phyloP scores from a whole-genome alignment of 1,139 yeast genomes.

The Citeromyces hawaiiensis region DNA sequence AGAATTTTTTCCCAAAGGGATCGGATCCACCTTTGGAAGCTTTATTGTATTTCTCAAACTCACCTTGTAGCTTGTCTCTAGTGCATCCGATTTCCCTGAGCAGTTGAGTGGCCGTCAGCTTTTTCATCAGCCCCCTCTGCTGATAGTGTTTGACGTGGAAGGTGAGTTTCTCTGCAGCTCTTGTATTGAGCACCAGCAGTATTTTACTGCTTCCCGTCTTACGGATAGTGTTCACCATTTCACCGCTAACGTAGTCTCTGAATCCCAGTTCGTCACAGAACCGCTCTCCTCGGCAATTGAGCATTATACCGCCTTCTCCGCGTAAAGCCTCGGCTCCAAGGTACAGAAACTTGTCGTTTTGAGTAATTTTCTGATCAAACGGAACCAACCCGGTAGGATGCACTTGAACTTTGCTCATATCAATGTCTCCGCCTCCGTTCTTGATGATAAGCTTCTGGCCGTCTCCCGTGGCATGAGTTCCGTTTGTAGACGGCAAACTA shows the following conservation, averaged over 20 bases:
- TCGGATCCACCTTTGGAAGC: slow-evolving; percentile 24
- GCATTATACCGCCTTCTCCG: slow-evolving; percentile 24
- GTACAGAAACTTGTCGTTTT: slow-evolving; percentile 32
- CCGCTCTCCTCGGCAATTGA: slow-evolving; percentile 50
- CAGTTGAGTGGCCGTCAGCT: slow-evolving; percentile 34
- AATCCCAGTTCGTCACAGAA: slow-evolving; percentile 52
- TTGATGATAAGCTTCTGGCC: slow-evolving; percentile 49
- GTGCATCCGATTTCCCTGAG: slow-evolving; percentile 28
- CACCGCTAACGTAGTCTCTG: slow-evolving; percentile 10
- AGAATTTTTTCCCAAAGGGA: slow-evolving; percentile 34
- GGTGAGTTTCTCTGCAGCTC: slow-evolving; percentile 6
- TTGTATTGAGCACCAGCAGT: slow-evolving; percentile 9
- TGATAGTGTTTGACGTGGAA: slow-evolving; percentile 9
- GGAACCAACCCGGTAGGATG: slow-evolving; percentile 74
- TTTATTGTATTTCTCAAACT: slow-evolving; percentile 29
- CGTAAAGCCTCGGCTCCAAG: slow-evolving; percentile 13
- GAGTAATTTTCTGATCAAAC: slow-evolving; percentile 20
- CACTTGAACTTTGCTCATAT: slow-evolving; percentile 67
- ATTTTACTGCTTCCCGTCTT: slow-evolving; percentile 8
- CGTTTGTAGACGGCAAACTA: slow-evolving; percentile 60
- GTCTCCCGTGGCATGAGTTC: slow-evolving; percentile 69
- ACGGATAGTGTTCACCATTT: slow-evolving; percentile 4
- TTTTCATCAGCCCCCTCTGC: slow-evolving; percentile 50
- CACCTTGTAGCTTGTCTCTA: slow-evolving; percentile 18
- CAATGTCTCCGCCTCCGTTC: slow-evolving; percentile 49